Percentiles rank a stretch among this genome's conserved stretches.
These are phyloP conservation scores for Trichophaea hybrida DNA, from an alignment of 2,329 filamentous ascomycete species.

Conservation along the genomic window DNA sequence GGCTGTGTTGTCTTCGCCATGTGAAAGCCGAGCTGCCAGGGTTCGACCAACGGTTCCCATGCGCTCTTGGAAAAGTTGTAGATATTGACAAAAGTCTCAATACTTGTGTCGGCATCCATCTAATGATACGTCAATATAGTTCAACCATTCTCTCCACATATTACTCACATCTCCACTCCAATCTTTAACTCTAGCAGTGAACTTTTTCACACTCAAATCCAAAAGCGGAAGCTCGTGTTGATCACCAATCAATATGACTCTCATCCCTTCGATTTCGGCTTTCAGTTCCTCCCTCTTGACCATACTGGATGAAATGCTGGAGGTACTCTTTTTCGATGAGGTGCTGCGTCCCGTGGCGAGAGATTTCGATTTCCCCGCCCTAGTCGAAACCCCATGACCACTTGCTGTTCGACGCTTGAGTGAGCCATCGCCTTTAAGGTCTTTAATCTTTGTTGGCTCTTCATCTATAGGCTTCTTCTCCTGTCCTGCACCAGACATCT, in stretches of 20 bases:
- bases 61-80: constrained; percentile 99
- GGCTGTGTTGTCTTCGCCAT: constrained; percentile 52
- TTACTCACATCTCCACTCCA: constrained; percentile 48
- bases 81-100: constrained; percentile 89
- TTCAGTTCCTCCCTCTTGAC: constrained; percentile 55
- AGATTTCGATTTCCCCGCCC: constrained; percentile 35
- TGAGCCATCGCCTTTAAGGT: constrained; percentile 22
- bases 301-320: constrained; percentile 14
- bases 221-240: constrained; percentile 88
- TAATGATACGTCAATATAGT: constrained; percentile 36
- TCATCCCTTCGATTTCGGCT: constrained; percentile 73
- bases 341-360: constrained; percentile 30
- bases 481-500: constrained; percentile 50
- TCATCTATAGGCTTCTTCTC: constrained; percentile 36
- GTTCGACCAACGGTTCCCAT: constrained; percentile 92
- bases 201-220: constrained; percentile 84
- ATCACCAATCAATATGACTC: constrained; percentile 88
- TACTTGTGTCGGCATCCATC: constrained; percentile 72
- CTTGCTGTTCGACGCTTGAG: constrained; percentile 37
- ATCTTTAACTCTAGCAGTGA: constrained; percentile 69
- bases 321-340: constrained; percentile 13
- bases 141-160: not conserved
- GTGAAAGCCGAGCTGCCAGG: constrained; percentile 88
- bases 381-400: constrained; percentile 32
- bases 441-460: constrained; percentile 23